These are phyloP conservation scores for Sicyos baderoa DNA, from an alignment of 306 rosid species.

Conservation along the genomic window DNA sequence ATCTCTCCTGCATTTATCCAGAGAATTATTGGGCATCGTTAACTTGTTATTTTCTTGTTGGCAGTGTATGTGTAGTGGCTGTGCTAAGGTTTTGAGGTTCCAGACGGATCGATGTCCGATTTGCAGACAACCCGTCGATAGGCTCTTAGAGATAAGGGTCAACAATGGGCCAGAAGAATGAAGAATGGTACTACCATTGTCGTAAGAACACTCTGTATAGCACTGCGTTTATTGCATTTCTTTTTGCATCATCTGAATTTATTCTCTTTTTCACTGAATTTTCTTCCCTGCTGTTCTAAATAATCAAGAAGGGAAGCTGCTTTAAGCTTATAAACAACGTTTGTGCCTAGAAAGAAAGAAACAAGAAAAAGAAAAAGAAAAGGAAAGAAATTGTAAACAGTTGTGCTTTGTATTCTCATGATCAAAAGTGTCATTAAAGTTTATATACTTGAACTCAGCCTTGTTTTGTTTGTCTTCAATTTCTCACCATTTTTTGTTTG, in stretches of 20 bases:
- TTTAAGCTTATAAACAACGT: constrained; percentile 1
- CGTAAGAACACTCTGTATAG: constrained; percentile 32
- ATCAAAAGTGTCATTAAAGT: background rate
- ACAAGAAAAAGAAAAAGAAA: constrained; percentile 21
- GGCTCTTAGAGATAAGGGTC: constrained; percentile 90
- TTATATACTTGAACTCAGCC: background rate
- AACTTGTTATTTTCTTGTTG: constrained; percentile 25
- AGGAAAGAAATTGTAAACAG: background rate
- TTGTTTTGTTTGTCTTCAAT: background rate
- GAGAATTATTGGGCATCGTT: background rate
- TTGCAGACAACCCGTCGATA: constrained; percentile 94
- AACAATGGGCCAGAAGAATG: constrained; percentile 50
- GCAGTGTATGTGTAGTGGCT: constrained; percentile 92
- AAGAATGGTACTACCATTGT: constrained; percentile 19
- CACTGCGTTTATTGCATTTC: constrained; percentile 24
- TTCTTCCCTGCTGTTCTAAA: constrained; percentile 9
- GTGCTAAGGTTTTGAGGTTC: constrained; percentile 82
- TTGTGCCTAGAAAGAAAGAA: constrained; percentile 22
- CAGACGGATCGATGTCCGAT: constrained; percentile 93
- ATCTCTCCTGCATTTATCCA: background rate
- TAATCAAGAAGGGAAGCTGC: constrained; percentile 13
- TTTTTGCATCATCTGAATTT: background rate
- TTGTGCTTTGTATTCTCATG: constrained; percentile 7
- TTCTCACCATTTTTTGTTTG: background rate
- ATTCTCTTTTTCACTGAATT: background rate